Evolutionary conservation across 2,329 filamentous ascomycete species (phyloP), one percentile per base, ranked within the genome.

Genomic region (Coniochaeta hoffmannii): DNA sequence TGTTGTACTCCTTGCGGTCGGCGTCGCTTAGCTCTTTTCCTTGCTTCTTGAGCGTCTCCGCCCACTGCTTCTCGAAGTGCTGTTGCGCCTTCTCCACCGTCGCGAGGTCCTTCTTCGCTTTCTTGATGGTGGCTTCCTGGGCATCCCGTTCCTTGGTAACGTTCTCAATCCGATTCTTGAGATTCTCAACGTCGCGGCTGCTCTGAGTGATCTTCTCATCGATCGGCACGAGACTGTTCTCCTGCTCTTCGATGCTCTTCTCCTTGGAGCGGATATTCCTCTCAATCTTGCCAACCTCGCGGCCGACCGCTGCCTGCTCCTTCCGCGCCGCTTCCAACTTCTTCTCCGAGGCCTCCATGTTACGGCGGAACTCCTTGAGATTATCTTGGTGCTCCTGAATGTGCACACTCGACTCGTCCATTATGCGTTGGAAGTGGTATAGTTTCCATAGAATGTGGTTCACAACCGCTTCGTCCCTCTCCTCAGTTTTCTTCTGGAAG

Each of bases 361-460:
- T 91, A 50, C 94, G 89, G 53, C 89, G 86, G 67, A 91, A 89
- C 69, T 97, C 93, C 69, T 96, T 96, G 19, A 99, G 78, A 63
- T 97, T 92, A 66, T 96, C 90, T 65, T 97, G 92, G 64, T 97
- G 91, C 63, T 89, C 90, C 64, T 93, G 87, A 56, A 99, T 99
- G 64, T 94, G 87, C 46, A 85, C 85, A 62, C 88, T 92, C 24
- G 94, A 96, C 63, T 93, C 88, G 63, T 97, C 90, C 76, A 99
- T 97, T 30, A 91, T 83, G 56, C 87, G 88, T 70, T 99, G 93
- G 68, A 96, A 95, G 66, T 96, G 91, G 69, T 90, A 97, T 1
- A 99, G 79, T 72, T 97, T 97, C 93, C 93, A 99, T 14, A 99
- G 76, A 32, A 95, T 92, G 62, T 97, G 93, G 1, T 88, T 92